Conservation (phyloP, 345 rosid species). For the Corchorus capsularis region DNA sequence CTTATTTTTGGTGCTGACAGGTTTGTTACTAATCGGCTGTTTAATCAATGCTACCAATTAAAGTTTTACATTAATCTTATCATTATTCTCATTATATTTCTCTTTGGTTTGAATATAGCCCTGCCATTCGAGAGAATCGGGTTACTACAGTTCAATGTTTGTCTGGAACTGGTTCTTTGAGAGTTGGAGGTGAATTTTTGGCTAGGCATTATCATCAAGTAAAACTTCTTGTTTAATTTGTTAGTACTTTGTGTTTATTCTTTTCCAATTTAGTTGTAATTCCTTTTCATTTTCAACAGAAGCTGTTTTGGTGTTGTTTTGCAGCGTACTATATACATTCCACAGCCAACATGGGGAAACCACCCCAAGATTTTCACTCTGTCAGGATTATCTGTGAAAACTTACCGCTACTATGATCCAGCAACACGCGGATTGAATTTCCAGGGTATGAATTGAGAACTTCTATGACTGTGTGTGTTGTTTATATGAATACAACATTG, state of each 20-base stretch:
- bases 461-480: slow-evolving; percentile 9
- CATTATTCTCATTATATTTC: not conserved
- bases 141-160: slow-evolving; percentile 88
- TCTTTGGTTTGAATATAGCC: slow-evolving; percentile 43
- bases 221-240: slow-evolving; percentile 22
- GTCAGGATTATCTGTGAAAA: slow-evolving; percentile 84
- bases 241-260: not conserved
- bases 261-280: not conserved
- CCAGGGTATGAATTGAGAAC: slow-evolving; percentile 48
- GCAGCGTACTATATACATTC: slow-evolving; percentile 85
- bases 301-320: slow-evolving; percentile 16
- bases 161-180: slow-evolving; percentile 95
- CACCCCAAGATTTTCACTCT: slow-evolving; percentile 84
- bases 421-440: slow-evolving; percentile 87
- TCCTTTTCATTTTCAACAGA: slow-evolving; percentile 13
- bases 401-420: slow-evolving; percentile 93
- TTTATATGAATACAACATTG: not conserved
- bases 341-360: slow-evolving; percentile 98
- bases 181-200: slow-evolving; percentile 96
- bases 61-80: not conserved
- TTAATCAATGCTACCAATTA: not conserved
- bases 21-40: slow-evolving; percentile 30
- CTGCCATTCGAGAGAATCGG: slow-evolving; percentile 69
- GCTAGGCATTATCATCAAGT: slow-evolving; percentile 77
- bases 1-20: slow-evolving; percentile 87